Evolutionary conservation across 257 asterid species (phyloP).

Genomic region (Verbena officinalis): DNA sequence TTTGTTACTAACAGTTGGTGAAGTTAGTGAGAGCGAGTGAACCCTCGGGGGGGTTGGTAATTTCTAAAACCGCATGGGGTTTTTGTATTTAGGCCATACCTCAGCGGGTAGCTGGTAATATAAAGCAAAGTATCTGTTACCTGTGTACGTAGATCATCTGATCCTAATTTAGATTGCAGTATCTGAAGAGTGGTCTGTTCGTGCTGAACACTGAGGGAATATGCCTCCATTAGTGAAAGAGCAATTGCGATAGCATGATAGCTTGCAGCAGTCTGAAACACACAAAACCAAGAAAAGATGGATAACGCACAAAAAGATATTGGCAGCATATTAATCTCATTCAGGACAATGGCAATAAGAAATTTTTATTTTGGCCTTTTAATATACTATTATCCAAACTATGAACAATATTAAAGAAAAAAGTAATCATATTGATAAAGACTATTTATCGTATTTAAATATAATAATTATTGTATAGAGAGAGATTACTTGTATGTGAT

Average conservation of each 20-base stretch:
- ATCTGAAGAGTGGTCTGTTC: conserved; percentile 46
- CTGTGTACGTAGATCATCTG: conserved; percentile 44
- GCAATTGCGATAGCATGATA: conserved; percentile 49
- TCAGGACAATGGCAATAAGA: neutral
- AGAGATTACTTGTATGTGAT: conserved; percentile 70
- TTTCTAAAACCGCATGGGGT: no score
- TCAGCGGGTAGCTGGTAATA: no score
- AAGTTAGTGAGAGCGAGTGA: no score
- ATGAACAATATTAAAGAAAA: neutral
- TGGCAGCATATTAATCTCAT: conserved; percentile 17
- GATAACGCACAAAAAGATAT: conserved; percentile 2
- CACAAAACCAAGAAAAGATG: neutral
- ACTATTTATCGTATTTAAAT: no score
- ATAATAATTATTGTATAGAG: no score
- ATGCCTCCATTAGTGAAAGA: conserved; percentile 47
- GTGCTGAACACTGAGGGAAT: conserved; percentile 43
- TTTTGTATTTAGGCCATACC: no score
- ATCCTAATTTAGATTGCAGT: conserved; percentile 41
- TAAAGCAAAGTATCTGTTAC: no score
- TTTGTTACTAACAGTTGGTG: no score
- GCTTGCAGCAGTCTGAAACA: conserved; percentile 42
- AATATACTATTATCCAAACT: no score
- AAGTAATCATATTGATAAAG: neutral
- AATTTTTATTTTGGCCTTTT: neutral
- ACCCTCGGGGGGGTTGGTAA: no score